Conservation (phyloP, 352 stramenopile species). For the Globisporangium okanoganense region DNA sequence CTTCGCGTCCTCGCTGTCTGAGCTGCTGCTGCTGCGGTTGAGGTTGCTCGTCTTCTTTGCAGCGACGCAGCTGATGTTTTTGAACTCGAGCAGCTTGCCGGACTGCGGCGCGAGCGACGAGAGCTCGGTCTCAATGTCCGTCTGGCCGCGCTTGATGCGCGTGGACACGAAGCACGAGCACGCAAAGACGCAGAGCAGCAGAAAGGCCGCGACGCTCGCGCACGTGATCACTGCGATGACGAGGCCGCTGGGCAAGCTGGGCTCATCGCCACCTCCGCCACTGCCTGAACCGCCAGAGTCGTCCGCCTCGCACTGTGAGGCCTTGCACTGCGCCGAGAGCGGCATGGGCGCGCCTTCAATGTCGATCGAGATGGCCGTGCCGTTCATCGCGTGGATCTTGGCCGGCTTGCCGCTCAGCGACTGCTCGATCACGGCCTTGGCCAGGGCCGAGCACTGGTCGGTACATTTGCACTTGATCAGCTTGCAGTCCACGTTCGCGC, state of each 20-base stretch:
- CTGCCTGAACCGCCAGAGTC: slow-evolving; percentile 23
- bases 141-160: slow-evolving; percentile 20
- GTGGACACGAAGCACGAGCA: slow-evolving; percentile 37
- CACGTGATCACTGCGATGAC: slow-evolving; percentile 35
- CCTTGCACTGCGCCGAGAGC: slow-evolving; percentile 55
- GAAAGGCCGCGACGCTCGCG: slow-evolving; percentile 19
- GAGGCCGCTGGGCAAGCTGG: slow-evolving; percentile 22
- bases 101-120: slow-evolving; percentile 38
- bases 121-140: slow-evolving; percentile 39
- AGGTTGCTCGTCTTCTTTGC: neutral
- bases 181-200: slow-evolving; percentile 30
- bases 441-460: slow-evolving; percentile 48
- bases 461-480: slow-evolving; percentile 68
- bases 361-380: slow-evolving; percentile 47
- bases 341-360: slow-evolving; percentile 73
- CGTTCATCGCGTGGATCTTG: slow-evolving; percentile 42
- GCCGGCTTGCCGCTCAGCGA: slow-evolving; percentile 63
- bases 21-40: neutral
- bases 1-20: slow-evolving; percentile 17
- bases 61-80: slow-evolving; percentile 47
- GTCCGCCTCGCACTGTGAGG: slow-evolving; percentile 54
- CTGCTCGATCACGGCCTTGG: slow-evolving; percentile 63
- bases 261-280: slow-evolving; percentile 17
- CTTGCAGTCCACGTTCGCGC: slow-evolving; percentile 34
- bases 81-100: slow-evolving; percentile 50